A percentile compares a stretch with the other conserved stretches of the same genome.
phyloP scores from a whole-genome alignment of 371 early-diverging fungal species.

The Mucor lusitanicus region DNA sequence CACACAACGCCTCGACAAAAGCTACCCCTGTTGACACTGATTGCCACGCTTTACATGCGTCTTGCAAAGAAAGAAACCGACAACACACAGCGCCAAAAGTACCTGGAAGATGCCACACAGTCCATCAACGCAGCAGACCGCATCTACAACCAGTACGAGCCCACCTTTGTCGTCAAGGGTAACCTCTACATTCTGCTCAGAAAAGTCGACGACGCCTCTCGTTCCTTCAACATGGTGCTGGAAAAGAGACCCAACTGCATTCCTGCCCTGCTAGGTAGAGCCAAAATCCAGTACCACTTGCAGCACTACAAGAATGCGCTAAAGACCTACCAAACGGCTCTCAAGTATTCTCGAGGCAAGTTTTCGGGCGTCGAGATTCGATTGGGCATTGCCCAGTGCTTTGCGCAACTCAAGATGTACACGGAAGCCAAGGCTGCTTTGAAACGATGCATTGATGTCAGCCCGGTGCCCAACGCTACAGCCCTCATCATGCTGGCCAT shows the following conservation, averaged over 20 bases:
- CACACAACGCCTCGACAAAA: conserved; percentile 61
- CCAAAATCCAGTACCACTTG: conserved; percentile 63
- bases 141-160: conserved; percentile 69
- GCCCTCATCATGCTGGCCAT: conserved; percentile 74
- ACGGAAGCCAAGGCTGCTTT: conserved; percentile 74
- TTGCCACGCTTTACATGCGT: conserved; percentile 69
- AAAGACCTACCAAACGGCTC: conserved; percentile 72
- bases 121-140: conserved; percentile 71
- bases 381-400: conserved; percentile 88
- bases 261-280: conserved; percentile 78
- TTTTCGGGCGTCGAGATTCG: conserved; percentile 67
- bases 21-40: conserved; percentile 64
- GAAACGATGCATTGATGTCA: conserved; percentile 65
- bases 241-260: conserved; percentile 62
- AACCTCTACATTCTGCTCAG: conserved; percentile 61
- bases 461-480: conserved; percentile 50
- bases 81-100: conserved; percentile 52
- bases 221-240: conserved; percentile 68
- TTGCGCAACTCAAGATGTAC: conserved; percentile 71
- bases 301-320: conserved; percentile 68
- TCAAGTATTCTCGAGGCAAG: conserved; percentile 54
- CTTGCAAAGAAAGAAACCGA: conserved; percentile 52
- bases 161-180: conserved; percentile 72
- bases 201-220: conserved; percentile 67
- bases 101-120: conserved; percentile 67